Evolutionary conservation across 495 filamentous ascomycete species (phyloP), one percentile per base, ranked within the genome.

Genomic region (Trichoderma gamsii): DNA sequence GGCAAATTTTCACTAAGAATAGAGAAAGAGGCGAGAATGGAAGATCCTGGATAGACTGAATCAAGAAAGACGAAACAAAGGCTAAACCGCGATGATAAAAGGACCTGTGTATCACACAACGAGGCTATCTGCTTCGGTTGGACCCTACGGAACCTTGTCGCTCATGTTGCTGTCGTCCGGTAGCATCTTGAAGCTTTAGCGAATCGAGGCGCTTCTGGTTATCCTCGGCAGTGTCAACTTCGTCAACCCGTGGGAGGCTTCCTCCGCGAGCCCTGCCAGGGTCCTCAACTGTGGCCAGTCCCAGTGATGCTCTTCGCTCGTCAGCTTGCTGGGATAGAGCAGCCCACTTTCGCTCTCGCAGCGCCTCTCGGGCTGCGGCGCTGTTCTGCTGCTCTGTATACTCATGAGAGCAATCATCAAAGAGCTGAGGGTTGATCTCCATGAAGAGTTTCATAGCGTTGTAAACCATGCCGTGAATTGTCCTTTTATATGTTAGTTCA

Each of bases 401-500:
- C 69, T 97, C 92, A 73, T 96, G 92, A 8, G 94, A 97, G 79
- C 95, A 99, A 73, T 98, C 95, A 71, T 99, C 95, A 75, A 99
- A 99, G 29, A 99, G 88, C 73, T 96, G 92, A 18, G 95, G 95
- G 73, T 99, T 98, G 73, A 99, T 97, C 78, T 99, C 95, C 95
- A 99, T 99, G 79, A 99, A 99, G 59, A 99, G 88, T 76, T 99
- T 99, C 95, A 99, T 99, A 63, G 95, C 95, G 74, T 98, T 99
- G 76, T 98, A 99, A 21, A 99, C 95, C 96, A 99, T 98, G 74
- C 96, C 95, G 73, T 99, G 96, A 71, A 99, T 99, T 13, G 95
- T 99, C 71, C 95, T 99, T 66, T 29, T 12, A 43, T 11, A 65
- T 69, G 70, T 72, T 69, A 74, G 70, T 63, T 9, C 29, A 18